Evolutionary conservation across 2,329 filamentous ascomycete species (phyloP).

Genomic region (Botryotinia globosa): DNA sequence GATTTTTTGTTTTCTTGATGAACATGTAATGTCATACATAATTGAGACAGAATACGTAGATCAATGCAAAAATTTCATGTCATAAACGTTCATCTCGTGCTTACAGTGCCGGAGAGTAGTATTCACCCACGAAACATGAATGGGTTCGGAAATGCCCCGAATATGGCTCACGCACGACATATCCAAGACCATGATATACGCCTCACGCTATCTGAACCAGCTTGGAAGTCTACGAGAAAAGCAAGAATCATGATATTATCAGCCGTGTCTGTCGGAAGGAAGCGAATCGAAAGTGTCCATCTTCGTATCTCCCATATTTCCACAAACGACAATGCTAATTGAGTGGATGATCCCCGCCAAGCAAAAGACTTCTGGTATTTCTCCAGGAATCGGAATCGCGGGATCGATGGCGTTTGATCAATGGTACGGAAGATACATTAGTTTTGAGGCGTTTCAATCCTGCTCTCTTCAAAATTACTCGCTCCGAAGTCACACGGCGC

Average conservation of each 20-base stretch:
- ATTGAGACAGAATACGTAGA: not conserved
- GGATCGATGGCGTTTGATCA: slow-evolving; percentile 6
- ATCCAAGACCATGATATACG: not conserved
- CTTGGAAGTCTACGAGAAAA: not conserved
- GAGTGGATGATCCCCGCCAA: not conserved
- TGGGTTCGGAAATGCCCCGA: slow-evolving; percentile 1
- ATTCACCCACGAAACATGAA: not conserved
- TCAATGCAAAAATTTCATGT: not conserved
- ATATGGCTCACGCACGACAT: slow-evolving; percentile 14
- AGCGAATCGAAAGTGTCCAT: not conserved
- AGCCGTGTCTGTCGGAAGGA: slow-evolving; percentile 1
- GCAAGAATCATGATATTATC: not conserved
- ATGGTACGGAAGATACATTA: not conserved
- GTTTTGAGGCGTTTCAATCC: not conserved
- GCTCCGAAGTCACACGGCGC: slow-evolving; percentile 7
- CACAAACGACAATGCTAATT: not conserved
- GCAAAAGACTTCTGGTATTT: not conserved
- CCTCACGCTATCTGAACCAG: not conserved
- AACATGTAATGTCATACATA: no score
- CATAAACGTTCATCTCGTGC: slow-evolving; percentile 3
- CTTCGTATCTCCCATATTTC: not conserved
- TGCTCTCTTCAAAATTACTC: not conserved
- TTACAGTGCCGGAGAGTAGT: not conserved
- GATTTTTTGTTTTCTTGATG: not conserved
- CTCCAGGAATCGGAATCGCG: slow-evolving; percentile 9